Base-by-base conservation (phyloP, 2,329 filamentous ascomycete genomes). In the Fusarium abutilonis region DNA sequence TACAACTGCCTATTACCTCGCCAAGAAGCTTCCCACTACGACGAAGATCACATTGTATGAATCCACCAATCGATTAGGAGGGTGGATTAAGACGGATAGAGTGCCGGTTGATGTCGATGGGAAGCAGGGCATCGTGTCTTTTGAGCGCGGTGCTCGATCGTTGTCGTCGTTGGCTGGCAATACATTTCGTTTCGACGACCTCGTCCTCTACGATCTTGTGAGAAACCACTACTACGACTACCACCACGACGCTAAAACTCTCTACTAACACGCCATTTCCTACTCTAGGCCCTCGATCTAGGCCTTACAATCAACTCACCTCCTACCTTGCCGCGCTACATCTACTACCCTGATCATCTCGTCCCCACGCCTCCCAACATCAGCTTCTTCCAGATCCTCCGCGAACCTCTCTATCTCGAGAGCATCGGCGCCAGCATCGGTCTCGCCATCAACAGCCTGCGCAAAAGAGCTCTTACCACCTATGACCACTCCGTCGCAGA, bases 81-180 rank as follows among this genome's bases (percentile, higher is more conserved):
- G 95, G 41, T 98, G 93, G 93, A 80, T 98, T 36, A 79, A 87
- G 62, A 92, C 90, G 2, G 83, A 88, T 64, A 78, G 78, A 46
- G 80, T 90, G 11, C 75, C 84, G 2, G 84, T 90, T 13, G 73
- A 77, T 9, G 77, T 82, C 5, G 81, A 83, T 34, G 90, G 86
- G 14, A 81, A 82, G 19, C 76, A 82, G 44, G 78, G 76, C 13
- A 74, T 71, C 4, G 84, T 97, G 31, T 76, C 91, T 26, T 92
- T 98, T 70, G 94, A 99, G 78, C 85, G 86, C 66, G 95, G 94
- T 0, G 91, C 95, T 19, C 85, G 94, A 69, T 91, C 91, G 50
- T 77, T 97, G 66, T 83, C 90, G 55, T 78, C 85, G 76, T 64
- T 81, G 73, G 64, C 73, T 66, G 57, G 75, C 31, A 77, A 70